These are phyloP conservation scores for Mortierella antarctica DNA, from an alignment of 192 early-diverging fungal species.

Conservation along the genomic window DNA sequence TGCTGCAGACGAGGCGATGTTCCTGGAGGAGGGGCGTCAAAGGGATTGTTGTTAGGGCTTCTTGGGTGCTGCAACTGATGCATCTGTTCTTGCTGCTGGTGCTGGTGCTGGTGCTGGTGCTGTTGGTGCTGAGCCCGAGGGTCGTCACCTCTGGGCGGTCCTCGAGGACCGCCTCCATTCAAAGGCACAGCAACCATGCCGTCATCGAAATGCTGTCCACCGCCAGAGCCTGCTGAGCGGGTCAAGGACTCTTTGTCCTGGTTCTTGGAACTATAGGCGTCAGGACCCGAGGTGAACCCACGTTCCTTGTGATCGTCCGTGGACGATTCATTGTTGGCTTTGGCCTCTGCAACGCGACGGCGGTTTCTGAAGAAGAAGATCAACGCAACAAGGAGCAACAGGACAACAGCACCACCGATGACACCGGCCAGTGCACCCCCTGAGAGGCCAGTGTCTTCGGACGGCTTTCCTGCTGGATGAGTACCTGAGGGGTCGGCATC, in stretches of 20 bases:
- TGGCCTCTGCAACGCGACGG: conserved; percentile 22
- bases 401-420: conserved; percentile 19
- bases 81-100: neutral
- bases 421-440: conserved; percentile 18
- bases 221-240: conserved; percentile 16
- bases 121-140: conserved; percentile 12
- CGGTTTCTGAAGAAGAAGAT: conserved; percentile 33
- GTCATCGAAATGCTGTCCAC: conserved; percentile 7
- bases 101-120: neutral
- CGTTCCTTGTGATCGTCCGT: conserved; percentile 25
- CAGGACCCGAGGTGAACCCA: conserved; percentile 3
- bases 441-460: conserved; percentile 12
- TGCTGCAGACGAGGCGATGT: conserved; percentile 12
- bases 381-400: conserved; percentile 11
- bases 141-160: neutral
- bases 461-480: neutral
- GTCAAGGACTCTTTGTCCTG: conserved; percentile 44
- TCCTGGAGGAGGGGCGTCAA: conserved; percentile 2
- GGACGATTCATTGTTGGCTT: conserved; percentile 1
- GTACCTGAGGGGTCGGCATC: neutral
- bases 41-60: conserved; percentile 18
- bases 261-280: conserved; percentile 7
- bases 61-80: neutral
- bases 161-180: neutral
- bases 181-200: conserved; percentile 14